These are phyloP conservation scores for Trametes versicolor DNA, from an alignment of 1,284 basidiomycete species.

Conservation along the genomic window DNA sequence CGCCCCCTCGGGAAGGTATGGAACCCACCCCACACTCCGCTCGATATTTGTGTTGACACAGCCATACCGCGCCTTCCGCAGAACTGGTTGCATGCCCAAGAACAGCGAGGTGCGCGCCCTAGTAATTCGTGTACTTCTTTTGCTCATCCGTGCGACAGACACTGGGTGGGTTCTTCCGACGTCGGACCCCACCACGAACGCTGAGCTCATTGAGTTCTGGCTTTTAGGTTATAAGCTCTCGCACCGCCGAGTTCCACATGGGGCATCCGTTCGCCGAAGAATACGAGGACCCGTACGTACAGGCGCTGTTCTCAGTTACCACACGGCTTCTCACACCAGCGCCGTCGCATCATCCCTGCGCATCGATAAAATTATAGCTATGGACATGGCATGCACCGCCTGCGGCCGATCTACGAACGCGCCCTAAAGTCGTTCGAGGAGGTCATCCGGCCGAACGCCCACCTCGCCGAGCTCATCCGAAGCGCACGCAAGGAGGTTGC, in stretches of 20 bases:
- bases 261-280: constrained; percentile 61
- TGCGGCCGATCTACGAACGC: constrained; percentile 61
- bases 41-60: background rate
- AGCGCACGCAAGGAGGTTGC: constrained; percentile 59
- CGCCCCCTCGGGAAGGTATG: constrained; percentile 69
- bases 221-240: constrained; percentile 64
- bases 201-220: background rate
- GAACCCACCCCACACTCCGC: constrained; percentile 3
- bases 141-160: constrained; percentile 49
- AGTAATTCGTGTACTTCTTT: constrained; percentile 9
- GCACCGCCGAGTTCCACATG: constrained; percentile 72
- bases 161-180: constrained; percentile 59
- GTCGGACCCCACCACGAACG: background rate
- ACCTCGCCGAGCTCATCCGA: constrained; percentile 57
- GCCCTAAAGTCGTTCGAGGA: constrained; percentile 57
- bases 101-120: constrained; percentile 57
- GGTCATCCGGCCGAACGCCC: constrained; percentile 63
- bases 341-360: constrained; percentile 1
- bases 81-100: constrained; percentile 81
- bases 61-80: constrained; percentile 37
- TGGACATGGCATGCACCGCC: constrained; percentile 60
- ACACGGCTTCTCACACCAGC: constrained; percentile 1
- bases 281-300: constrained; percentile 69
- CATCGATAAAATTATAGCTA: constrained; percentile 51
- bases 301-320: background rate